Base-by-base conservation (phyloP, 2,329 filamentous ascomycete genomes). In the Microsporum canis region DNA sequence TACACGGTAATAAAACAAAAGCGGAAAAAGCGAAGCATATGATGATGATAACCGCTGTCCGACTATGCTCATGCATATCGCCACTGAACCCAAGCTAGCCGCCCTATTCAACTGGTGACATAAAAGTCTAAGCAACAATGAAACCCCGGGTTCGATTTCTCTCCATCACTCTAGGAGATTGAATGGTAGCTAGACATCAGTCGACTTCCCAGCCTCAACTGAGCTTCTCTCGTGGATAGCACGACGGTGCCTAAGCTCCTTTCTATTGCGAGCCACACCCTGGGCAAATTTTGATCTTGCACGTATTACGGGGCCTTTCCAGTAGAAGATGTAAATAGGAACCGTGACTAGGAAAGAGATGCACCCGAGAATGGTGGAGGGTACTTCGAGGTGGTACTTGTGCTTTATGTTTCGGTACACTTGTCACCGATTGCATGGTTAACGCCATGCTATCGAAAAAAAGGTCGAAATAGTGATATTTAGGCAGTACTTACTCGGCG, bases 241-340 rank as follows among this genome's bases (percentile, higher is more conserved):
- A 27, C 59, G 61, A 31, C 59, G 60, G 31, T 55, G 57, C 31
- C 33, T 59, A 33, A 62, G 60, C 14, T 57, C 68, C 60, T 71
- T 68, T 47, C 71, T 65, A 29, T 72, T 78, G 1, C 72, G 72
- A 14, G 82, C 82, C 5, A 88, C 72, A 8, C 78, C 78, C 72
- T 86, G 82, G 0, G 85, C 85, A 66, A 88, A 88, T 0, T 80
- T 80, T 2, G 84, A 87, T 8, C 77, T 73, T 38, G 79, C 76
- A 4, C 85, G 80, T 34, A 88, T 79, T 0, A 65, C 62, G 0
- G 82, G 82, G 0, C 85, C 85, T 60, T 81, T 81, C 76, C 78
- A 84, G 73, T 88, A 88, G 64, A 88, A 84, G 31, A 84, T 71
- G 63, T 87, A 87, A 7, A 88, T 83, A 0, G 84, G 82, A 8